Percentiles rank a stretch among this genome's conserved stretches.
phyloP scores from a whole-genome alignment of 1,139 yeast species.

The Geotrichum aggregatum region DNA sequence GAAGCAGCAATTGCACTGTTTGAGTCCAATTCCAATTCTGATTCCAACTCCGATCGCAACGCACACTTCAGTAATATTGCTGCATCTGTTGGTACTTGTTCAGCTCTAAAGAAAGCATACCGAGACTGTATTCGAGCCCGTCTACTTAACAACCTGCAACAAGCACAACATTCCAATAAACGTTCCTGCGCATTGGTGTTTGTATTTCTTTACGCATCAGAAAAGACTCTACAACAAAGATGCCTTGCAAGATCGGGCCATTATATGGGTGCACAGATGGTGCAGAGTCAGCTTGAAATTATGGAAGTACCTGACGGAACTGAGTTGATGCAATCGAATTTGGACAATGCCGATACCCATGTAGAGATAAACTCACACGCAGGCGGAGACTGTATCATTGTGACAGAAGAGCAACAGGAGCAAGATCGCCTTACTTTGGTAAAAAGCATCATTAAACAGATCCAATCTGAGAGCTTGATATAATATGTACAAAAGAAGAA shows the following conservation, averaged over 20 bases:
- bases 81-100: slow-evolving; percentile 66
- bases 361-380: too few relatives aligned
- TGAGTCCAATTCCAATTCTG: too few relatives aligned
- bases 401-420: slow-evolving; percentile 10
- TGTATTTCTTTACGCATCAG: slow-evolving; percentile 62
- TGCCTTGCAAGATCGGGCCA: slow-evolving; percentile 64
- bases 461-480: neutral
- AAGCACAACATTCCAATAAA: slow-evolving; percentile 25
- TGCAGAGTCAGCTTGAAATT: slow-evolving; percentile 67
- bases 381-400: slow-evolving; percentile 22
- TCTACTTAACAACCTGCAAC: too few relatives aligned
- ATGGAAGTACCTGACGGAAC: slow-evolving; percentile 60
- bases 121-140: slow-evolving; percentile 51
- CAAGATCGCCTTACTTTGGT: neutral
- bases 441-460: neutral
- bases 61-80: too few relatives aligned
- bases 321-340: slow-evolving; percentile 34
- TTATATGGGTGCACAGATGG: slow-evolving; percentile 83
- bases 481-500: neutral
- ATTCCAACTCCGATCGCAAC: too few relatives aligned
- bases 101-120: slow-evolving; percentile 71
- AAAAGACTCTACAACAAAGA: slow-evolving; percentile 56
- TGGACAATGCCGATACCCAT: slow-evolving; percentile 17
- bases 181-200: slow-evolving; percentile 48
- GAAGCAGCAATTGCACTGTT: neutral